Evolutionary conservation across 805 yeast genomes (phyloP), one percentile per base, ranked within the genome.

Genomic region (Yarrowia sp.): DNA sequence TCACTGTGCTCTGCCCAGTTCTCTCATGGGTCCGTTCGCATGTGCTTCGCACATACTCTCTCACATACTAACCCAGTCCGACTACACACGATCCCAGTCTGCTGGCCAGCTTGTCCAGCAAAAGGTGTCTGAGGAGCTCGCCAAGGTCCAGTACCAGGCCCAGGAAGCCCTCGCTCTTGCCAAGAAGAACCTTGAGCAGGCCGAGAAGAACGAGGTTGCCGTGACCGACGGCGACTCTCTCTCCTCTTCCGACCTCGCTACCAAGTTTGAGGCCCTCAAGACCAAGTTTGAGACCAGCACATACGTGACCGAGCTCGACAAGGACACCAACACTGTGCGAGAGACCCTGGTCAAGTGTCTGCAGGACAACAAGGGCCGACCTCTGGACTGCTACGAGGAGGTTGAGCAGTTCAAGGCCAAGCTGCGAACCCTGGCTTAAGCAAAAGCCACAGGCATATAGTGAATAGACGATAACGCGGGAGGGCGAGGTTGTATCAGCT

Each of bases 31-130:
- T 36, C 38, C 38, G 38, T 36, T 36, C 30, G 30, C 36, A 52
- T 9, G 24, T 13, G 44, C 44, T n/a, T n/a, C 44, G 9, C 44
- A 40, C 44, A 17, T 8, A 15, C 30, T 24, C 30, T 24, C 30
- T 24, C 30, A 2, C 14, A 1, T 20, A 17, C 67, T 68, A 38
- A 66, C 68, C 20, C 69, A 64, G 73, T 74, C 81, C 46, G 80
- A 79, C 69, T 75, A 74, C 69, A 75, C 79, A 20, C 78, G 81
- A 49, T 65, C 72, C 24, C 79, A 78, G 55, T 72, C 71, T 66
- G 52, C 74, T 9, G 76, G 75, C 19, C 73, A 74, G 69, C 70
- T 73, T 67, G 73, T 79, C 63, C 80, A 79, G 71, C 77, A 76
- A 15, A 70, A 70, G 66, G 79, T 79, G 9, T 68, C 77, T 13